Evolutionary conservation across 2,329 filamentous ascomycete genomes (phyloP), one percentile per base, ranked within the genome.

Genomic region (Xylariaceae sp.): DNA sequence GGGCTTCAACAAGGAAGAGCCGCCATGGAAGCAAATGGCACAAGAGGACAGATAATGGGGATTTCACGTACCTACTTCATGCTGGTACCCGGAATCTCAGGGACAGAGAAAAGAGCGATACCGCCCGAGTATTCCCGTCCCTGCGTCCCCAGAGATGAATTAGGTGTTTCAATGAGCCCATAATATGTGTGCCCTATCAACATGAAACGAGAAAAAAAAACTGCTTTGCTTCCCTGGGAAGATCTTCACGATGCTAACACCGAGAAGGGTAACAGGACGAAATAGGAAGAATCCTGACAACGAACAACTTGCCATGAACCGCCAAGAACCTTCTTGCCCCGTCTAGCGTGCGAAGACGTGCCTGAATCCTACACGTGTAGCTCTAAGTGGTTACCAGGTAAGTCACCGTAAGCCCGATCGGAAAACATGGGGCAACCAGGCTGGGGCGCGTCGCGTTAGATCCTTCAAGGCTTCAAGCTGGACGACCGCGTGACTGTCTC

Each of bases 391-490:
- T 30, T 30, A 30, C 23, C 23, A 30, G 23, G 23, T 30, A 30
- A 30, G 23, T 30, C 23, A 30, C 23, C n/a, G 42, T 45, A 45
- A n/a, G 42, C n/a, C 13, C n/a, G 42, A 45, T 15, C 42, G 13
- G 42, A n/a, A 30, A 30, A 13, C 13, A 45, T 45, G 42, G 42
- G 42, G 13, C 42, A 15, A 6, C 13, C 42, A 45, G 42, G 42
- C 9, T 30, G 37, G 42, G 42, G 42, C 42, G 42, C 42, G 42
- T 45, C 42, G 5, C 17, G 54, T 60, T 57, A 50, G 57, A 62
- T 62, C 57, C 60, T 62, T 57, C 51, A 42, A 51, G 49, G 54
- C 37, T 42, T 9, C 37, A 42, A 42, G 37, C 23, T 30, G 23
- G 23, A 30, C 23, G 23, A 3, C 23, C 23, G 23, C 23, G 4